Evolutionary conservation across 2,329 filamentous ascomycete species (phyloP).

Genomic region (Colletotrichum plurivorum): DNA sequence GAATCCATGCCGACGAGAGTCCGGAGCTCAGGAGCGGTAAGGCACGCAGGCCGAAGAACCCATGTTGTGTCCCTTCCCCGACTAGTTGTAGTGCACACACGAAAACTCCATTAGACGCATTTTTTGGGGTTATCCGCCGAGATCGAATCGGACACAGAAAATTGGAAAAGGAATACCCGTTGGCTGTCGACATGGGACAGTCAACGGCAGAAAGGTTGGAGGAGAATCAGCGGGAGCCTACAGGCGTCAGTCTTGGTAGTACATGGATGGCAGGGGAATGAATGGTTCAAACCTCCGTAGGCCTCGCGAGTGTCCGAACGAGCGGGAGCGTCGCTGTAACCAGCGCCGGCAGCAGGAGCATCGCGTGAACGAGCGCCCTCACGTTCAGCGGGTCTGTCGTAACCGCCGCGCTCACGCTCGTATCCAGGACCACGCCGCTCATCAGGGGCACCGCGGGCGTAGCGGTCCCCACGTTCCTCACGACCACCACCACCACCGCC

Average conservation of each 20-base stretch:
- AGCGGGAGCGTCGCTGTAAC: constrained; percentile 58
- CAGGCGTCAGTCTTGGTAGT: constrained; percentile 24
- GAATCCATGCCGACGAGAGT: constrained; percentile 16
- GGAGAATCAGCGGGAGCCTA: constrained; percentile 47
- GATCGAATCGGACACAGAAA: constrained; percentile 38
- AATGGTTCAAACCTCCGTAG: constrained; percentile 57
- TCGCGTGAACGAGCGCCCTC: constrained; percentile 58
- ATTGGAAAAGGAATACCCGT: constrained; percentile 21
- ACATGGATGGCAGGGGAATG: constrained; percentile 8
- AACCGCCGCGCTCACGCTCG: constrained; percentile 63
- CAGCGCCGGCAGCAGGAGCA: constrained; percentile 51
- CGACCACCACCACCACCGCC: constrained; percentile 45
- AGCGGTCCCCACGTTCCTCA: constrained; percentile 59
- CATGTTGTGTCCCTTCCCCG: constrained; percentile 38
- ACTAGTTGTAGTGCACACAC: constrained; percentile 40
- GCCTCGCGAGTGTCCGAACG: constrained; percentile 60
- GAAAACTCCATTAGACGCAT: constrained; percentile 41
- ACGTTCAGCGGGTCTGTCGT: constrained; percentile 49
- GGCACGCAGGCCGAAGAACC: constrained; percentile 37
- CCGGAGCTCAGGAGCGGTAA: constrained; percentile 12
- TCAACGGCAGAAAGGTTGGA: constrained; percentile 6
- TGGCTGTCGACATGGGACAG: constrained; percentile 17
- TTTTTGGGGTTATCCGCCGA: constrained; percentile 40
- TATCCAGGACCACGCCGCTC: constrained; percentile 57
- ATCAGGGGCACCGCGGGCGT: constrained; percentile 58